These are phyloP conservation scores for Yarrowia sp. DNA, from an alignment of 805 yeast genomes.

Conservation along the genomic window DNA sequence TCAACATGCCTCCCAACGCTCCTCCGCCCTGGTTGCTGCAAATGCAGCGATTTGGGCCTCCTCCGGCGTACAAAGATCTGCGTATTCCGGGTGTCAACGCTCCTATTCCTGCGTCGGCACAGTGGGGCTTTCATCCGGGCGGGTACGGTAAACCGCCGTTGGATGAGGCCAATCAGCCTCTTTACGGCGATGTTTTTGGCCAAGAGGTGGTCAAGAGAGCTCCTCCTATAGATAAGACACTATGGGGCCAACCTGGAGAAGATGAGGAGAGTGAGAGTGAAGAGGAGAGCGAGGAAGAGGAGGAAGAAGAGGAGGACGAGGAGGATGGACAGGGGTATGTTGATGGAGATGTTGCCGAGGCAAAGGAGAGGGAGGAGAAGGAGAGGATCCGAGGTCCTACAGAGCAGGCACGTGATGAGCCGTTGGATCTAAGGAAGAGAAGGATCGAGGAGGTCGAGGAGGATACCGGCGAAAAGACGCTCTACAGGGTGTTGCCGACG, in stretches of 20 bases:
- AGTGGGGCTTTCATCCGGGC: conserved; percentile 45
- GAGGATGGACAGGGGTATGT: conserved; percentile 43
- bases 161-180: conserved; percentile 39
- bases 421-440: conserved; percentile 30
- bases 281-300: conserved; percentile 35
- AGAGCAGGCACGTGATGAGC: conserved; percentile 2
- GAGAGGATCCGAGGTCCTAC: not conserved
- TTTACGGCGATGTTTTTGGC: conserved; percentile 41
- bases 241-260: conserved; percentile 35
- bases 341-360: conserved; percentile 40
- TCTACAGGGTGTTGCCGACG: conserved; percentile 41
- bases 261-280: conserved; percentile 43
- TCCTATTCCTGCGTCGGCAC: conserved; percentile 42
- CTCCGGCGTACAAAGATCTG: conserved; percentile 75
- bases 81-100: conserved; percentile 55
- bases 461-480: conserved; percentile 29
- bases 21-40: conserved; percentile 79
- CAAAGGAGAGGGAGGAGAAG: conserved; percentile 27
- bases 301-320: conserved; percentile 39
- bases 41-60: conserved; percentile 71
- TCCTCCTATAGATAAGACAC: conserved; percentile 29
- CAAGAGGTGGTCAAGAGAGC: conserved; percentile 18
- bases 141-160: conserved; percentile 43
- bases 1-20: conserved; percentile 59
- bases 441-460: conserved; percentile 23